Evolutionary conservation across 2,329 filamentous ascomycete species (phyloP), one percentile per base, ranked within the genome.

Genomic region (Bipolaris oryzae): DNA sequence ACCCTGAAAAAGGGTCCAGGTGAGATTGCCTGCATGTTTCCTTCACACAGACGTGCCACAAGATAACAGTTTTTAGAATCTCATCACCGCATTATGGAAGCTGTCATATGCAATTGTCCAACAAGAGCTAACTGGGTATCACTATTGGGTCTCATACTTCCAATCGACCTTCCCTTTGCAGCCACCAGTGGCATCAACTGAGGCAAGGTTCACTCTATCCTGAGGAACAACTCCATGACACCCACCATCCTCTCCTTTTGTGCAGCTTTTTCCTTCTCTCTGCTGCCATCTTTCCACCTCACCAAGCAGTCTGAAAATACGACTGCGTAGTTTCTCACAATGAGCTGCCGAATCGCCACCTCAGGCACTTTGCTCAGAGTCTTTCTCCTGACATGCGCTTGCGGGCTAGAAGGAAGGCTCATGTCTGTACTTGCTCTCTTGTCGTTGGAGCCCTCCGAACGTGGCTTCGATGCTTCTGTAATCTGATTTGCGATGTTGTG

Each of bases 221-320:
- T 20, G 42, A 91, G 70, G 63, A 96, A 96, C 25, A 91, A 78
- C 71, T 92, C 89, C 28, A 96, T 72, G 11, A 93, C 76, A 9
- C 82, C 82, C 53, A 82, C 81, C 78, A 87, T 89, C 71, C 85
- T 84, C 55, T 89, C 89, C 61, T 88, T 86, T 13, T 81, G 75
- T 0, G 78, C 76, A 57, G 81, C 87, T 62, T 78, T 84, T 57
- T 90, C 88, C 74, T 85, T 85, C 5, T 85, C 84, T 57, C 76
- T 82, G 18, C 63, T 67, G 2, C 59, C 57, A 4, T 72, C 65
- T 1, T 78, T 71, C 2, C 78, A 72, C 7, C 87, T 82, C 57
- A 92, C 88, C 11, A 92, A 80, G 0, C 85, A 79, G 1, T 79
- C 78, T 1, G 85, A 85, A 62, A 95, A 89, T 0, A 91, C 76